phyloP scores from a whole-genome alignment of 805 yeast genomes.

The Citeromyces nyonsensis region DNA sequence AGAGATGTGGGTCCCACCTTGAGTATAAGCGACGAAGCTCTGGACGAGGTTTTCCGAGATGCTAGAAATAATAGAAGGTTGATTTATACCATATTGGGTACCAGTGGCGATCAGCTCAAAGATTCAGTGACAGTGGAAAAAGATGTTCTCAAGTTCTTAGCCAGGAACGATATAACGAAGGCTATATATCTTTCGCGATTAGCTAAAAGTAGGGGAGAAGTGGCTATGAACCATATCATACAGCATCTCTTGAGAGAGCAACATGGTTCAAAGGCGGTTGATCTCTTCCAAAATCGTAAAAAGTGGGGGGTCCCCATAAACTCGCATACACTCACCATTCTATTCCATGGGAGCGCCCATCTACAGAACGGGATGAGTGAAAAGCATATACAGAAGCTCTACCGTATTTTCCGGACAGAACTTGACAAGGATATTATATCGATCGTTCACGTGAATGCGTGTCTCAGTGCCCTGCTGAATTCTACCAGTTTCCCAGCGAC shows the following conservation, averaged over 20 bases:
- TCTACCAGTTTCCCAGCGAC: slow-evolving; percentile 20
- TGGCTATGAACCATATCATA: slow-evolving; percentile 49
- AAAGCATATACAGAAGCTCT: slow-evolving; percentile 17
- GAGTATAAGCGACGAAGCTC: no score
- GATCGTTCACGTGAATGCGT: slow-evolving; percentile 27
- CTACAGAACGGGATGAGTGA: slow-evolving; percentile 6
- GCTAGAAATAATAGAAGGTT: slow-evolving; percentile 20
- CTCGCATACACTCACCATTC: slow-evolving; percentile 27
- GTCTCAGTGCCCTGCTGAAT: slow-evolving; percentile 24
- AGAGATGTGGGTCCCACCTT: no score
- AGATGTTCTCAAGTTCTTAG: slow-evolving; percentile 36
- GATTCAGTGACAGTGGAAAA: slow-evolving; percentile 42
- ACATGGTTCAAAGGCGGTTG: slow-evolving; percentile 30
- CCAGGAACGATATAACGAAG: slow-evolving; percentile 19
- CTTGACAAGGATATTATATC: slow-evolving; percentile 16
- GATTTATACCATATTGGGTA: slow-evolving; percentile 39
- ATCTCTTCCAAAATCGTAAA: slow-evolving; percentile 34
- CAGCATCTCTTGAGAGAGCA: slow-evolving; percentile 28
- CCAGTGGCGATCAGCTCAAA: slow-evolving; percentile 35
- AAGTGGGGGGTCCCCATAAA: slow-evolving; percentile 45
- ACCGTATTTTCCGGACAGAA: slow-evolving; percentile 15
- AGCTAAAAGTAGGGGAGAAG: slow-evolving; percentile 32
- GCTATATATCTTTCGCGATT: slow-evolving; percentile 24
- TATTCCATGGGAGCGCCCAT: slow-evolving; percentile 27
- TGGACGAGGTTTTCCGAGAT: no score